A percentile compares a stretch with the other conserved stretches of the same genome.
Evolutionary conservation across 2,329 filamentous ascomycete species (phyloP).

Genomic region (Ophiostoma quercus): DNA sequence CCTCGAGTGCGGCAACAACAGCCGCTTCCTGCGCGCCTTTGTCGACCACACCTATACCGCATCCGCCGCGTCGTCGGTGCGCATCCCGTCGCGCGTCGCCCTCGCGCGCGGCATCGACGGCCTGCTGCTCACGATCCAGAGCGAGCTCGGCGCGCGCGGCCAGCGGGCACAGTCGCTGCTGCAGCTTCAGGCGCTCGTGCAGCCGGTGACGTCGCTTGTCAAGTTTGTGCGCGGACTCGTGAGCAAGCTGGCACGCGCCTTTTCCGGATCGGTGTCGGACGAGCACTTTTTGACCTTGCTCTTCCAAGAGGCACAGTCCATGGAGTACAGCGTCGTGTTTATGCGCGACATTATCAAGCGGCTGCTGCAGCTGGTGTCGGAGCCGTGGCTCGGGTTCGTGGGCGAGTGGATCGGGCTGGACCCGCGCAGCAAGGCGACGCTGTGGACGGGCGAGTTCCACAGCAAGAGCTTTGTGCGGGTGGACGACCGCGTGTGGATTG

Average conservation of each 20-base stretch:
- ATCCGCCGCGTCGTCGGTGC: slow-evolving; percentile 31
- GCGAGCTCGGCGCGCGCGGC: slow-evolving; percentile 43
- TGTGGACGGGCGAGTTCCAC: slow-evolving; percentile 28
- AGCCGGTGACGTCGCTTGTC: slow-evolving; percentile 46
- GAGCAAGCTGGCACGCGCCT: slow-evolving; percentile 38
- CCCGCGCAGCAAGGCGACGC: slow-evolving; percentile 43
- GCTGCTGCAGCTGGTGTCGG: slow-evolving; percentile 45
- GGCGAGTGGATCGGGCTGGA: slow-evolving; percentile 71
- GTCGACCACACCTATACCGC: slow-evolving; percentile 30
- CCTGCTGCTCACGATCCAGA: slow-evolving; percentile 46
- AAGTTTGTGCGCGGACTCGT: slow-evolving; percentile 49
- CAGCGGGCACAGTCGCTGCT: slow-evolving; percentile 45
- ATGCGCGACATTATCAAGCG: slow-evolving; percentile 62
- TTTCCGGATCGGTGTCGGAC: slow-evolving; percentile 42
- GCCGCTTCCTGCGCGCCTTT: slow-evolving; percentile 34
- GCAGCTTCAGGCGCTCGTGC: slow-evolving; percentile 48
- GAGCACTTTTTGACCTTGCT: slow-evolving; percentile 57
- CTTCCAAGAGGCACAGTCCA: slow-evolving; percentile 56
- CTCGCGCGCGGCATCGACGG: slow-evolving; percentile 47
- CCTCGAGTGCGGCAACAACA: slow-evolving; percentile 44
- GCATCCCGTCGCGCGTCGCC: slow-evolving; percentile 47
- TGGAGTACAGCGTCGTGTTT: slow-evolving; percentile 58
- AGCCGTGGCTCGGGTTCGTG: slow-evolving; percentile 40
- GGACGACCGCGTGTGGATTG: slow-evolving; percentile 48
- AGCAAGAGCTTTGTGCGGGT: slow-evolving; percentile 58